Evolutionary conservation across 1,139 yeast genomes (phyloP).

Genomic region (Yarrowia galli): DNA sequence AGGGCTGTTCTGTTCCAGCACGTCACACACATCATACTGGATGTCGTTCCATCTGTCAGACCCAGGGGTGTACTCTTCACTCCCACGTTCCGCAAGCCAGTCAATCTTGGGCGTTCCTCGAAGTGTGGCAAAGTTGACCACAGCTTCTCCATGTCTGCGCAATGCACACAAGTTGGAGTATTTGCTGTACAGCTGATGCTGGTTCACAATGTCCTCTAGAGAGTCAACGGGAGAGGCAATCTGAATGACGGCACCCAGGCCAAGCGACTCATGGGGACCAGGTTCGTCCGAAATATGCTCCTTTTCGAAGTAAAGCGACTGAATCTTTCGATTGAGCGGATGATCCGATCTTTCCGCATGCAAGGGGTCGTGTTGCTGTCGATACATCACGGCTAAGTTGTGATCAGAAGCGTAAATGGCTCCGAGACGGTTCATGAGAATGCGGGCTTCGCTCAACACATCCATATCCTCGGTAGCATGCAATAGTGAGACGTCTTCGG

Average conservation of each 20-base stretch:
- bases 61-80: slow-evolving; percentile 8
- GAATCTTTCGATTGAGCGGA: slow-evolving; percentile 16
- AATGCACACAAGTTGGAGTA: slow-evolving; percentile 4
- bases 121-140: slow-evolving; percentile 24
- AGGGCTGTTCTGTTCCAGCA: not conserved
- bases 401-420: slow-evolving; percentile 40
- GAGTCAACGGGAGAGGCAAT: slow-evolving; percentile 7
- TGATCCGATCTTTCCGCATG: slow-evolving; percentile 17
- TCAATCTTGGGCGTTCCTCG: slow-evolving; percentile 25
- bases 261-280: slow-evolving; percentile 32
- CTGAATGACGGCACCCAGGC: slow-evolving; percentile 5
- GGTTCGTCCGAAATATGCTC: slow-evolving; percentile 13
- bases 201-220: slow-evolving; percentile 33
- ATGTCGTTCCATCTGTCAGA: slow-evolving; percentile 15
- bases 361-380: slow-evolving; percentile 39
- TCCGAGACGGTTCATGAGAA: slow-evolving; percentile 41
- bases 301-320: slow-evolving; percentile 31
- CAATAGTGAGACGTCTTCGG: slow-evolving; percentile 10
- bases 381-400: slow-evolving; percentile 39
- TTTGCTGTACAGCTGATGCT: slow-evolving; percentile 19
- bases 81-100: slow-evolving; percentile 6
- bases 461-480: slow-evolving; percentile 25
- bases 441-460: slow-evolving; percentile 38
- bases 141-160: slow-evolving; percentile 14
- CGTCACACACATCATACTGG: slow-evolving; percentile 3